Percentiles rank a stretch among this genome's conserved stretches.
Conservation (phyloP, 257 asterid genomes). For the Penstemon eatonii region DNA sequence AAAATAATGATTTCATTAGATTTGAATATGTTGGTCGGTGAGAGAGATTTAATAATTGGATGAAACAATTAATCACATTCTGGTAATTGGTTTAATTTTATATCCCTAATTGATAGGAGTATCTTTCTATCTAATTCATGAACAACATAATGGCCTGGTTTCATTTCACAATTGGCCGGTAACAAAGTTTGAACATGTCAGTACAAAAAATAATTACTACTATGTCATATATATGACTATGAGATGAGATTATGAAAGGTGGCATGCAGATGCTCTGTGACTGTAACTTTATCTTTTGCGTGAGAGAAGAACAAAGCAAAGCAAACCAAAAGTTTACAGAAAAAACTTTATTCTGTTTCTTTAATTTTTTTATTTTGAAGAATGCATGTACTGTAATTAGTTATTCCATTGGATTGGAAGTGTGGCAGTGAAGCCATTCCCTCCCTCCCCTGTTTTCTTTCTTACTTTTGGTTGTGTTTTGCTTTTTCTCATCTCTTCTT, state of each 20-base stretch:
- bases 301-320: conserved; percentile 36
- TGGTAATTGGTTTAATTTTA: too few species aligned
- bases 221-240: too few species aligned
- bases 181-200: conserved; percentile 8
- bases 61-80: not conserved
- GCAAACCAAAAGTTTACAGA: conserved; percentile 15
- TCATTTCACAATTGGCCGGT: not conserved
- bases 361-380: conserved; percentile 14
- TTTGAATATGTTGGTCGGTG: too few species aligned
- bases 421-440: conserved; percentile 40
- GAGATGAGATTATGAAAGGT: conserved; percentile 32
- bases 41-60: not conserved
- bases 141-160: too few species aligned
- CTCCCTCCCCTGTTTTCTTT: conserved; percentile 33
- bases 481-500: conserved; percentile 27
- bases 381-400: conserved; percentile 23
- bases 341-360: conserved; percentile 9
- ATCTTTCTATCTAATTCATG: too few species aligned
- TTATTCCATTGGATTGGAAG: conserved; percentile 35
- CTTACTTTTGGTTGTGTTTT: conserved; percentile 29
- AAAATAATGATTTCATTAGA: too few species aligned
- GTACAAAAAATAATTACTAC: not conserved
- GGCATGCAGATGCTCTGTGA: conserved; percentile 52
- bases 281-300: conserved; percentile 65
- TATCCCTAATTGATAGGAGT: too few species aligned